Conservation (phyloP, 2,329 filamentous ascomycete genomes). For the Tolypocladium endophyticum region DNA sequence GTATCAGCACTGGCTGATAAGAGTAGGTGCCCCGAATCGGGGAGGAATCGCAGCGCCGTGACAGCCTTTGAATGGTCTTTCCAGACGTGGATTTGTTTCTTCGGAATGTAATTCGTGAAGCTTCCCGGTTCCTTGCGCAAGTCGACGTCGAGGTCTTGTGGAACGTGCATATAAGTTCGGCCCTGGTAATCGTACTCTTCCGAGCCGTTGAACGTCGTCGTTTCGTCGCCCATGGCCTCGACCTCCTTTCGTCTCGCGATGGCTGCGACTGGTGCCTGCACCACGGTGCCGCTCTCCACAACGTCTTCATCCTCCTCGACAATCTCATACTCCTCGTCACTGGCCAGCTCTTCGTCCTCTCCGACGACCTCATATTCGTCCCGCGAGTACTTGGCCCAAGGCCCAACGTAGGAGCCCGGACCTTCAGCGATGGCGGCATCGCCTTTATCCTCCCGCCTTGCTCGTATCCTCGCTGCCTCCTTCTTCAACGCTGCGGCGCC, state of each 20-base stretch:
- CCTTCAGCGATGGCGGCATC: slow-evolving; percentile 78
- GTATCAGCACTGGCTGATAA: slow-evolving; percentile 83
- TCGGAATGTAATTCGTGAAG: slow-evolving; percentile 83
- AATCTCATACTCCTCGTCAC: slow-evolving; percentile 69
- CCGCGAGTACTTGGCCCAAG: slow-evolving; percentile 78
- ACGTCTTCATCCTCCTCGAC: slow-evolving; percentile 66
- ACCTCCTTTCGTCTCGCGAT: slow-evolving; percentile 46
- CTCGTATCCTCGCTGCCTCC: slow-evolving; percentile 53
- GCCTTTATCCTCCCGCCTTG: slow-evolving; percentile 77
- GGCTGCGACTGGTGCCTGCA: slow-evolving; percentile 44
- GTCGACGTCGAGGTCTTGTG: slow-evolving; percentile 80
- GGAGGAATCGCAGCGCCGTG: slow-evolving; percentile 84
- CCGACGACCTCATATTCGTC: slow-evolving; percentile 64
- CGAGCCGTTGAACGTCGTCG: slow-evolving; percentile 75
- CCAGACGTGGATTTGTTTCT: slow-evolving; percentile 88
- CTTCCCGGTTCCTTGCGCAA: slow-evolving; percentile 71
- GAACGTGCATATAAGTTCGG: slow-evolving; percentile 94
- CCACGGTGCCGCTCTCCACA: slow-evolving; percentile 51
- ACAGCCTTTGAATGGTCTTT: slow-evolving; percentile 76
- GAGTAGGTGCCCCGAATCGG: slow-evolving; percentile 74
- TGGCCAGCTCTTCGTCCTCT: slow-evolving; percentile 65
- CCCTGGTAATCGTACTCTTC: slow-evolving; percentile 88
- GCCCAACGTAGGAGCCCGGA: slow-evolving; percentile 79
- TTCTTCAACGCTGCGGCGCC: slow-evolving; percentile 54
- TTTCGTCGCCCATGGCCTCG: slow-evolving; percentile 59